phyloP scores from a whole-genome alignment of 805 yeast genomes.

The Candida suzukii region DNA sequence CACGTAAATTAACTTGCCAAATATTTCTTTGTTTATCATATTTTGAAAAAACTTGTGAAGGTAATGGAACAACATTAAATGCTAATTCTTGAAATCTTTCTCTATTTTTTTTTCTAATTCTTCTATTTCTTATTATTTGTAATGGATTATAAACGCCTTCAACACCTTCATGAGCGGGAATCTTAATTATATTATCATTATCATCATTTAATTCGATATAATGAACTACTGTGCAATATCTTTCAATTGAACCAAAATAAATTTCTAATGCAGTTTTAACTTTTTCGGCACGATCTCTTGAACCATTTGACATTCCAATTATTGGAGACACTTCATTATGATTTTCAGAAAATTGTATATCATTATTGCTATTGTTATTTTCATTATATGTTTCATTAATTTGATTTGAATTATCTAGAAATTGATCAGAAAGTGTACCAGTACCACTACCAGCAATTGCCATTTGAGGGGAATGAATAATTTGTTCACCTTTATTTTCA shows the following conservation, averaged over 20 bases:
- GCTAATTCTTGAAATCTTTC: conserved; percentile 39
- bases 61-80: conserved; percentile 47
- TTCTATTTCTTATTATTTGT: conserved; percentile 72
- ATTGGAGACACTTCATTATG: neutral
- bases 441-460: neutral
- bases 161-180: conserved; percentile 35
- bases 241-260: conserved; percentile 42
- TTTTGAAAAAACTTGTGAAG: conserved; percentile 55
- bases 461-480: neutral
- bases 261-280: conserved; percentile 41
- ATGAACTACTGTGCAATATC: conserved; percentile 26
- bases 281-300: conserved; percentile 40
- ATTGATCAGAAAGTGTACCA: too few relatives aligned
- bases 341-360: neutral
- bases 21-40: conserved; percentile 36
- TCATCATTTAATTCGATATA: too few relatives aligned
- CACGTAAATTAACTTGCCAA: conserved; percentile 64
- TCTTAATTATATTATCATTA: conserved; percentile 2
- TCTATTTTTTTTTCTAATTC: conserved; percentile 43
- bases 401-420: too few relatives aligned
- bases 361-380: too few relatives aligned
- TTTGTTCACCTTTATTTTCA: conserved; percentile 1
- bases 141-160: conserved; percentile 76
- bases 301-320: conserved; percentile 23
- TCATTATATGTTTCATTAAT: too few relatives aligned